Evolutionary conservation across 768 basidiomycete species (phyloP).

Genomic region (Panus rudis): DNA sequence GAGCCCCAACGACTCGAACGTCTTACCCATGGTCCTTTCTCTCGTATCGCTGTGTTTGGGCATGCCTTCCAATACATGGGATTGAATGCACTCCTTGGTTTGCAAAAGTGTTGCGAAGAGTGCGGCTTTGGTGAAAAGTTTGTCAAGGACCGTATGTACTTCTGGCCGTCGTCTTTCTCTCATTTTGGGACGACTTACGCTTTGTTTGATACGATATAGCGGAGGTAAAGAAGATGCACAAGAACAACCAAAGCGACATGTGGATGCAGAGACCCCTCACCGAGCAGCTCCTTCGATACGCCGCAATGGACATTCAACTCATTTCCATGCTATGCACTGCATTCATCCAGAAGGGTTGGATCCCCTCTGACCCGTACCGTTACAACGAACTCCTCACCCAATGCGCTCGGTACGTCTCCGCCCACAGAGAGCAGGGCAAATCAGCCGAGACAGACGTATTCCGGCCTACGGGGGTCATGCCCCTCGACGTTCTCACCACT

Average conservation of each 20-base stretch:
- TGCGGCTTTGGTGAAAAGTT: conserved; percentile 17
- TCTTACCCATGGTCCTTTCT: conserved; percentile 20
- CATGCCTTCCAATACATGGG: conserved; percentile 20
- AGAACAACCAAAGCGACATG: conserved; percentile 17
- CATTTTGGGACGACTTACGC: not conserved
- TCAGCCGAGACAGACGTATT: conserved; percentile 5
- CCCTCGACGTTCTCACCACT: conserved; percentile 11
- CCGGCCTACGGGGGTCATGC: conserved; percentile 12
- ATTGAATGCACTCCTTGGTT: conserved; percentile 29
- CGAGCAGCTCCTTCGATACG: conserved; percentile 30
- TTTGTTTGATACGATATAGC: conserved; percentile 15
- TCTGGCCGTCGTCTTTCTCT: not conserved
- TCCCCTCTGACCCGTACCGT: conserved; percentile 1
- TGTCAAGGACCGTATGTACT: conserved; percentile 28
- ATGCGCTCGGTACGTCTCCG: conserved; percentile 16
- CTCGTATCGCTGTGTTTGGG: conserved; percentile 17
- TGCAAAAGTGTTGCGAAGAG: conserved; percentile 27
- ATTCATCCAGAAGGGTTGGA: conserved; percentile 20
- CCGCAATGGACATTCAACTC: conserved; percentile 36
- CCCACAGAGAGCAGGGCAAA: conserved; percentile 9
- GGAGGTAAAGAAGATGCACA: conserved; percentile 32
- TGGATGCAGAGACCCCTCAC: conserved; percentile 35
- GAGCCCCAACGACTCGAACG: conserved; percentile 18
- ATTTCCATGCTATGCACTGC: conserved; percentile 29
- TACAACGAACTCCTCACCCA: conserved; percentile 7